These are phyloP conservation scores for Austroboletus niveus DNA, from an alignment of 1,284 basidiomycete species.

Conservation along the genomic window DNA sequence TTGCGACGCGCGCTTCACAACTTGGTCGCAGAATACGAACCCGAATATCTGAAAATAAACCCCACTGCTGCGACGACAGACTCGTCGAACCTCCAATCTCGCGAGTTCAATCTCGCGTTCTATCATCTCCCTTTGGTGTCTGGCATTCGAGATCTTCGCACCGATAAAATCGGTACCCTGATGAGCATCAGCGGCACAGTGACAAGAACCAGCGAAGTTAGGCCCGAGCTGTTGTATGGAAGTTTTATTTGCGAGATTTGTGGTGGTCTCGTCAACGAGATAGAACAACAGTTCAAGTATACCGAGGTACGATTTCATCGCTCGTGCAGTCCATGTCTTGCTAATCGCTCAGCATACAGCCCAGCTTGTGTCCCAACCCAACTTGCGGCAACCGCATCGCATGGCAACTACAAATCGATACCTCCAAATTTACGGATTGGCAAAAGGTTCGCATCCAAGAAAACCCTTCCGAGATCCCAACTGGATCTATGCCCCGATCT, in stretches of 20 bases:
- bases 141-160: constrained; percentile 93
- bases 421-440: constrained; percentile 98
- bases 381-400: constrained; percentile 87
- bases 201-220: constrained; percentile 95
- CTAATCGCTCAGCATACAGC: constrained; percentile 47
- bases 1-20: constrained; percentile 88
- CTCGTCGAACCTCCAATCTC: constrained; percentile 83
- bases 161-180: constrained; percentile 89
- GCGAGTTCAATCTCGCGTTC: constrained; percentile 95
- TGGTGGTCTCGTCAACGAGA: constrained; percentile 83
- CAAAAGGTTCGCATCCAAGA: constrained; percentile 99
- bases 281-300: constrained; percentile 99
- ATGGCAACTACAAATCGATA: constrained; percentile 96
- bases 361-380: constrained; percentile 89
- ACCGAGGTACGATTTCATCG: constrained; percentile 77
- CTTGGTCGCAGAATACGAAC: constrained; percentile 84
- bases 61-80: constrained; percentile 74
- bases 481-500: constrained; percentile 96
- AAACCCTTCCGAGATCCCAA: constrained; percentile 98
- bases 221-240: constrained; percentile 92
- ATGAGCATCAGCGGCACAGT: constrained; percentile 96
- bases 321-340: background rate
- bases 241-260: constrained; percentile 94
- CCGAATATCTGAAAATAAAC: constrained; percentile 93
- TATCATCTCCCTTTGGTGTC: constrained; percentile 94